Conservation (phyloP, 2,329 filamentous ascomycete species). For the Ambrosiella beaveri region DNA sequence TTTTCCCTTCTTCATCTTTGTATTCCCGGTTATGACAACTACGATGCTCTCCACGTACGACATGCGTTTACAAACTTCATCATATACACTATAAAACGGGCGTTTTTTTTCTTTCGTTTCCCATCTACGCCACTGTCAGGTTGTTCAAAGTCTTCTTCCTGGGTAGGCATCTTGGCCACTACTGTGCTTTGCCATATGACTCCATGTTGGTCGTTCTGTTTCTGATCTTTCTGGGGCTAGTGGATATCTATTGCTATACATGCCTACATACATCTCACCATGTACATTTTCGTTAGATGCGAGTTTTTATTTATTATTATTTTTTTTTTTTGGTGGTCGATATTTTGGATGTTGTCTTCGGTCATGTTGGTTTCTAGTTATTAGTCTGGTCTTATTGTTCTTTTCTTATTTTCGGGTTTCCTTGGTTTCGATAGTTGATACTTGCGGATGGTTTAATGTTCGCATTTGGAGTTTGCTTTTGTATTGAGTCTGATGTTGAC, state of each 20-base stretch:
- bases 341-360: not conserved
- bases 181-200: not conserved
- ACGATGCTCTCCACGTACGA: not conserved
- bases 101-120: constrained; percentile 7
- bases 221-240: not conserved
- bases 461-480: not conserved
- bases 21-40: constrained; percentile 2
- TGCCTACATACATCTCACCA: constrained; percentile 1
- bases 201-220: constrained; percentile 5
- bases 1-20: constrained; percentile 14
- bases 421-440: not conserved
- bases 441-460: not conserved
- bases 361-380: not conserved
- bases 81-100: constrained; percentile 5
- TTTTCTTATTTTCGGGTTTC: too few relatives aligned
- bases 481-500: not conserved
- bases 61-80: not conserved
- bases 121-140: constrained; percentile 9
- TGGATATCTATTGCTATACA: constrained; percentile 12
- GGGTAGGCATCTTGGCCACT: not conserved
- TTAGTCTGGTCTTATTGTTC: not conserved
- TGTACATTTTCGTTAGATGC: constrained; percentile 3
- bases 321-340: constrained; percentile 6
- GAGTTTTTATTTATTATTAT: constrained; percentile 4
- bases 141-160: constrained; percentile 15